Percentiles rank a stretch among this genome's conserved stretches.
Conservation (phyloP, 2,329 filamentous ascomycete genomes). For the Colletotrichum costaricense region DNA sequence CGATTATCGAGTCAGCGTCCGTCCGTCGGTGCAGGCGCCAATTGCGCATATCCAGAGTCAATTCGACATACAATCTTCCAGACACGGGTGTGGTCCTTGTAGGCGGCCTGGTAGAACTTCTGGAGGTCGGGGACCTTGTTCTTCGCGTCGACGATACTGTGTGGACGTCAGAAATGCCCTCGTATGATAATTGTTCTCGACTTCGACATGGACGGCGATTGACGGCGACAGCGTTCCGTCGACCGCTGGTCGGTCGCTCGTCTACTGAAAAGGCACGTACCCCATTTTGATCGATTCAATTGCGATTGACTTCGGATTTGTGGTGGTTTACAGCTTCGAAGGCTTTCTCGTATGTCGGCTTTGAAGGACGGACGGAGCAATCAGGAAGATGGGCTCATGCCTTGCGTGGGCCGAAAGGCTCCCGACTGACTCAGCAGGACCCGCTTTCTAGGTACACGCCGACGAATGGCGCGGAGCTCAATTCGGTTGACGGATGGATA, state of each 20-base stretch:
- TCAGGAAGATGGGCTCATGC: constrained; percentile 32
- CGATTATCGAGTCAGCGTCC: constrained; percentile 21
- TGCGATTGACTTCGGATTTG: constrained; percentile 39
- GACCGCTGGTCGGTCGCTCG: background rate
- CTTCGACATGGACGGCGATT: constrained; percentile 38
- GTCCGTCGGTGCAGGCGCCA: constrained; percentile 7
- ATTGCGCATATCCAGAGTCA: background rate
- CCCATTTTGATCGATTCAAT: constrained; percentile 51
- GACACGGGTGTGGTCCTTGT: constrained; percentile 74
- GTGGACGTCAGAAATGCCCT: constrained; percentile 43
- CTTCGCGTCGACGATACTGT: constrained; percentile 74
- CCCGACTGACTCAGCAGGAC: constrained; percentile 21
- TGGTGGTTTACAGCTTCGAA: constrained; percentile 37
- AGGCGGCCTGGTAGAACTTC: constrained; percentile 79
- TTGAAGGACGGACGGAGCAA: constrained; percentile 40
- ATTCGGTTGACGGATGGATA: constrained; percentile 23
- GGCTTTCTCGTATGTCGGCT: constrained; percentile 40
- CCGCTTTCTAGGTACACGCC: background rate
- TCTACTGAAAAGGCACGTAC: constrained; percentile 44
- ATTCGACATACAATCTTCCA: constrained; percentile 79
- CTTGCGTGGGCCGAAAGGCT: constrained; percentile 20
- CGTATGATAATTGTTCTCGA: constrained; percentile 22
- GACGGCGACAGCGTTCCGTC: background rate
- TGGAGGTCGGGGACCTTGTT: constrained; percentile 84
- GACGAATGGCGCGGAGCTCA: constrained; percentile 21